Evolutionary conservation across 805 yeast genomes (phyloP).

Genomic region (Metschnikowia bowlesiae): DNA sequence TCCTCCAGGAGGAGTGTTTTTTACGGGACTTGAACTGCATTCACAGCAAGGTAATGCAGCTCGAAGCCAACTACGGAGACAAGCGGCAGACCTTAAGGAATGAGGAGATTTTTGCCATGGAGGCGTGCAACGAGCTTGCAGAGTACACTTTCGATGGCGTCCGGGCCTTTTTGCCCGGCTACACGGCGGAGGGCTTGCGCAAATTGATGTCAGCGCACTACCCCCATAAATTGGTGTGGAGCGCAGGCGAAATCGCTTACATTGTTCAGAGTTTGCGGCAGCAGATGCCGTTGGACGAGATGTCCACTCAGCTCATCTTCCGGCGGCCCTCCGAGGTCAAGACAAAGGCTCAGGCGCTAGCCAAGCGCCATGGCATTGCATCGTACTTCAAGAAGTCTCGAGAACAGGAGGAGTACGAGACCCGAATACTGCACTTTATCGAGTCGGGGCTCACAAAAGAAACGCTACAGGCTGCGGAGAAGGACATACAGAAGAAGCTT

Average conservation of each 20-base stretch:
- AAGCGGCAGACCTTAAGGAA: slow-evolving; percentile 6
- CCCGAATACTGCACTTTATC: slow-evolving; percentile 10
- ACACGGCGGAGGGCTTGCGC: slow-evolving; percentile 7
- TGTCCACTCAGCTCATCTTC: slow-evolving; percentile 9
- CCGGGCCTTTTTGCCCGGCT: slow-evolving; percentile 7
- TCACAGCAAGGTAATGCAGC: slow-evolving; percentile 7
- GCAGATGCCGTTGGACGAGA: slow-evolving; percentile 5
- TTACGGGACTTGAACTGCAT: slow-evolving; percentile 7
- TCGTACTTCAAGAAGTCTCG: slow-evolving; percentile 1
- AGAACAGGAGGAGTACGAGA: slow-evolving; percentile 8
- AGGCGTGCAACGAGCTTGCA: slow-evolving; percentile 9
- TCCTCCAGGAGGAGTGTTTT: slow-evolving; percentile 14
- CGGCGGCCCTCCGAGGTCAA: slow-evolving; percentile 10
- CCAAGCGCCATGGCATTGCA: slow-evolving; percentile 2
- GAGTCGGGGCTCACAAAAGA: slow-evolving; percentile 17
- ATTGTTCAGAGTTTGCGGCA: slow-evolving; percentile 7
- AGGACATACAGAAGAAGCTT: background rate
- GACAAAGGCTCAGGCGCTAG: slow-evolving; percentile 4
- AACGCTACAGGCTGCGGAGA: slow-evolving; percentile 15
- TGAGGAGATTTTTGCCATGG: slow-evolving; percentile 14
- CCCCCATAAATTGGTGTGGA: slow-evolving; percentile 14
- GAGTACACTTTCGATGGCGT: slow-evolving; percentile 6
- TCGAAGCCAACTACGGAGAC: slow-evolving; percentile 13
- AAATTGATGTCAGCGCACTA: slow-evolving; percentile 6
- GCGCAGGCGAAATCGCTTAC: slow-evolving; percentile 7